Evolutionary conservation across 1,139 yeast genomes (phyloP).

Genomic region (Lodderomyces oxycetoniae): DNA sequence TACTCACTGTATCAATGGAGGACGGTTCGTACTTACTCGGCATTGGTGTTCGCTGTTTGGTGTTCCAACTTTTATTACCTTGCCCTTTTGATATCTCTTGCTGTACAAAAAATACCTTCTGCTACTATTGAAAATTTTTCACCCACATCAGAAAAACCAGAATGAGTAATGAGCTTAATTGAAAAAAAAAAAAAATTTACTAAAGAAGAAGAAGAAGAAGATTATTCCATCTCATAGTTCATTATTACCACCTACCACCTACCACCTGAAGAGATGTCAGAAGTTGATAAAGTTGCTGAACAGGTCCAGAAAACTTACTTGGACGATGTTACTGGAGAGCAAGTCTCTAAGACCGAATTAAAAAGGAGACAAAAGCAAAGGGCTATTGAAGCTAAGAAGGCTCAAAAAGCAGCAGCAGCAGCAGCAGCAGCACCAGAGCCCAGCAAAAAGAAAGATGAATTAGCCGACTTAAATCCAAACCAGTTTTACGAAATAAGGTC

Average conservation of each 20-base stretch:
- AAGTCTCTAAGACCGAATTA: slow-evolving; percentile 92
- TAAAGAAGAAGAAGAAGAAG: slow-evolving; percentile 1
- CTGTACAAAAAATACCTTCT: not conserved
- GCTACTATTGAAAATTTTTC: slow-evolving; percentile 8
- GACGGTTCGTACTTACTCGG: slow-evolving; percentile 25
- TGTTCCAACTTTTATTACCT: slow-evolving; percentile 1
- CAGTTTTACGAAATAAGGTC: slow-evolving; percentile 93
- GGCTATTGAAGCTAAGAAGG: slow-evolving; percentile 82
- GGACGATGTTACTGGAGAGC: slow-evolving; percentile 95
- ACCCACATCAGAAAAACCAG: not conserved
- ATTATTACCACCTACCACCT: not conserved
- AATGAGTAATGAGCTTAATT: not conserved
- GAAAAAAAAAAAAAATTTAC: not conserved
- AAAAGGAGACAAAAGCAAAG: slow-evolving; percentile 93
- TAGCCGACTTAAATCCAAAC: slow-evolving; percentile 89
- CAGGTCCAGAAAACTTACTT: slow-evolving; percentile 80
- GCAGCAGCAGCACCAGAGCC: slow-evolving; percentile 46
- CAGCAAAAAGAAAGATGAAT: slow-evolving; percentile 55
- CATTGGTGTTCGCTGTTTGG: not conserved
- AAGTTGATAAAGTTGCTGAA: slow-evolving; percentile 64
- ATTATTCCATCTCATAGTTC: not conserved
- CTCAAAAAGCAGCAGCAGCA: slow-evolving; percentile 76
- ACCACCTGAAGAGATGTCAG: slow-evolving; percentile 28
- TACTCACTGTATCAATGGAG: slow-evolving; percentile 41
- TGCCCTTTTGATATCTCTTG: not conserved